Evolutionary conservation across 2,329 filamentous ascomycete species (phyloP), one percentile per base, ranked within the genome.

Genomic region (Sordariomycetes sp.): DNA sequence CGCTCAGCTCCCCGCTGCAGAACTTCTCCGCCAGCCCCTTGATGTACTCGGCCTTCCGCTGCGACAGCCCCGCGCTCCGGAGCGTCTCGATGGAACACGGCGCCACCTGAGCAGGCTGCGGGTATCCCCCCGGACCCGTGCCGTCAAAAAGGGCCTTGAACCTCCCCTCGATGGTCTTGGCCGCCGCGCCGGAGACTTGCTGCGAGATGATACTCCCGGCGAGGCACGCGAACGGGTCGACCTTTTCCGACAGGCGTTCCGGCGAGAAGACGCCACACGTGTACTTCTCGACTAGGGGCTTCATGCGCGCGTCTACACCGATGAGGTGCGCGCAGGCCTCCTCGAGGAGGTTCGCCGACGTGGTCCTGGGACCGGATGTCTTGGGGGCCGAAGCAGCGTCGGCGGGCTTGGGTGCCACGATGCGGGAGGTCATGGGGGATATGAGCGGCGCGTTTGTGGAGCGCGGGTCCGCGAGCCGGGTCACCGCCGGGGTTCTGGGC

Each of bases 1-100:
- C 85, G 52, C 80, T 87, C 56, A 97, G 74, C 64, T 92, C 88
- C 15, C 89, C 89, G 2, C 68, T 76, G 1, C 72, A 74, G 66
- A 97, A 97, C 68, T 91, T 91, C 65, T 86, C 79, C 0, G 91
- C 90, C 5, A 99, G 76, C 0, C 92, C 92, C 57, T 85, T 80
- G 60, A 97, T 84, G 70, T 99, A 99, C 72, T 97, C 94, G 53
- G 94, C 94, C 73, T 99, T 99, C 59, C 94, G 84, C 71, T 95
- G 88, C 2, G 90, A 96, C 54, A 99, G 80, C 0, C 94, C 94
- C 0, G 92, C 94, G 8, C 86, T 86, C 34, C 92, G 86, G 10
- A 99, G 79, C 3, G 72, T 79, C 34, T 85, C 73, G 35, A 96
- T 73, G 20, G 84, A 72, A 55, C 76, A 79, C 10, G 72, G 68